Base-by-base conservation (phyloP, 2,329 filamentous ascomycete species). In the Lecanicillium sp. region DNA sequence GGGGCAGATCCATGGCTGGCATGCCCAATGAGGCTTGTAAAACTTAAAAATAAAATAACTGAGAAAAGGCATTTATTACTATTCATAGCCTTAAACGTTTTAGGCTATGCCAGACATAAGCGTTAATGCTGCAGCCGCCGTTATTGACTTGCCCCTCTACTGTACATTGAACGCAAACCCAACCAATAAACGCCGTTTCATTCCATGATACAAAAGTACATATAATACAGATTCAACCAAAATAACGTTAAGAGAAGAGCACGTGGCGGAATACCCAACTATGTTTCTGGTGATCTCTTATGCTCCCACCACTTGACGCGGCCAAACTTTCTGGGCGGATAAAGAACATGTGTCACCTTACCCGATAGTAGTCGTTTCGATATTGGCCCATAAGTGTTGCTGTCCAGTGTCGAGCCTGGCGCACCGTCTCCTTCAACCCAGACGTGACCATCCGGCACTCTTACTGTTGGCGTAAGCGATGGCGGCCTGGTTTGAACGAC, bases 341-440 rank as follows among this genome's bases (percentile, higher is more conserved):
- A 83, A 40, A 95, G 55, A 22, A 94, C 71, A 56, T 80, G 77
- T 11, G 80, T 76, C 15, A 89, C 78, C 51, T 72, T 79, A 1
- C 89, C 89, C 28, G 80, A 78, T 27, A 96, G 74, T 46, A 96
- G 57, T 39, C 75, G 76, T 46, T 76, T 77, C 17, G 84, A 83
- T 34, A 94, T 78, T 4, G 92, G 87, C 1, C 92, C 92, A 59
- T 94, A 95, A 11, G 78, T 78, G 61, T 95, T 94, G 60, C 88
- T 95, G 63, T 98, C 92, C 43, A 80, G 59, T 40, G 78, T 86
- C 51, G 75, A 75, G 36, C 74, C 71, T 50, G 76, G 74, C 51
- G 75, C 74, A 11, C 83, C 87, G 56, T 98, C 92, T 2, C 92
- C 92, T 57, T 96, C 90, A 1, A 98, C 78, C 92, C 92, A 98